A percentile compares a stretch with the other conserved stretches of the same genome.
These are phyloP conservation scores for Chaetomium olivaceum DNA, from an alignment of 2,329 filamentous ascomycete species.

Conservation along the genomic window DNA sequence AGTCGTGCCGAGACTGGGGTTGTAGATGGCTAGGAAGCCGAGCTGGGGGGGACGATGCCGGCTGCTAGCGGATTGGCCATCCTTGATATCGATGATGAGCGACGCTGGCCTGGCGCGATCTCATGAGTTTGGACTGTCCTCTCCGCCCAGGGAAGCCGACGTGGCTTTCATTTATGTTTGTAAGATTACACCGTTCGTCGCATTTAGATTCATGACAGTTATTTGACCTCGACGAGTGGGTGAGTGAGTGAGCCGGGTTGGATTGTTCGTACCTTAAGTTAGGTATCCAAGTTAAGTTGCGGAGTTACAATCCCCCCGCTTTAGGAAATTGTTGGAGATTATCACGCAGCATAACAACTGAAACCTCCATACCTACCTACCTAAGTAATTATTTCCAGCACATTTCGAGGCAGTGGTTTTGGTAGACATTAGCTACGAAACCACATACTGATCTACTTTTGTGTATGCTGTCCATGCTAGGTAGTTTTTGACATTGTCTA, in stretches of 20 bases:
- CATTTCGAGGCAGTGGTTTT: background rate
- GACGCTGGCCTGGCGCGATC: background rate
- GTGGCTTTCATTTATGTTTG: background rate
- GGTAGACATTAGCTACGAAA: background rate
- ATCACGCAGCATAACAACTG: background rate
- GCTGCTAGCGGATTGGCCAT: conserved; percentile 20
- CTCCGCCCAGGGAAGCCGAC: background rate
- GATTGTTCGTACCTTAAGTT: background rate
- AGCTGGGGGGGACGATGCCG: conserved; percentile 70
- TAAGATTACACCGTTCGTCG: background rate
- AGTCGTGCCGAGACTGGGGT: conserved; percentile 59
- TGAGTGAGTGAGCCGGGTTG: background rate
- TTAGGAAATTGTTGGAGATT: conserved; percentile 2
- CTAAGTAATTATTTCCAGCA: too few relatives aligned
- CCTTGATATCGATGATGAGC: background rate
- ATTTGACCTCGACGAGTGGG: background rate
- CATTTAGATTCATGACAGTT: background rate
- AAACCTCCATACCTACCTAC: too few relatives aligned
- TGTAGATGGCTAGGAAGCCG: conserved; percentile 92
- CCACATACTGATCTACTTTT: background rate
- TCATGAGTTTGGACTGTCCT: background rate
- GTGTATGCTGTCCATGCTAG: too few relatives aligned
- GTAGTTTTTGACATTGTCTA: too few relatives aligned
- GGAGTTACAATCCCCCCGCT: background rate
- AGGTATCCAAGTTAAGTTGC: background rate